Evolutionary conservation across 2,329 filamentous ascomycete species (phyloP).

Genomic region (Xylariaceae sp.): DNA sequence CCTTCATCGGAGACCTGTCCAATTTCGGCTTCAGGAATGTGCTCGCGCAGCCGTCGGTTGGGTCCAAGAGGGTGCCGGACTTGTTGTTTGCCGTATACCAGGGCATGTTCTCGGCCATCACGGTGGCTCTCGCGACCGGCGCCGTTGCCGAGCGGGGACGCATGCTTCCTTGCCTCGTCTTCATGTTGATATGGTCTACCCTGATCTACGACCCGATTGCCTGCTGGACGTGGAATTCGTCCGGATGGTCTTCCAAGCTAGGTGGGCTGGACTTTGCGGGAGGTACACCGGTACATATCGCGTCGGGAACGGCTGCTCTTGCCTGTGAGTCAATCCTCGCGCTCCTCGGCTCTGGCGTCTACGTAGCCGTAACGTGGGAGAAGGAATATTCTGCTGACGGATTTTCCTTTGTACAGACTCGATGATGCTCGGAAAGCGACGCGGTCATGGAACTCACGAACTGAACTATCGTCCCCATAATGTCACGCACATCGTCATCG

Average conservation of each 20-base stretch:
- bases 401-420: constrained; percentile 45
- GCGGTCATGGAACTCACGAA: constrained; percentile 79
- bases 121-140: constrained; percentile 76
- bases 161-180: constrained; percentile 82
- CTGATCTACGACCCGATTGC: constrained; percentile 89
- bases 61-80: constrained; percentile 68
- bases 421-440: constrained; percentile 81
- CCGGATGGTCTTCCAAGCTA: constrained; percentile 73
- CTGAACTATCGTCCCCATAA: constrained; percentile 91
- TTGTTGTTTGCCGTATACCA: constrained; percentile 81
- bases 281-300: constrained; percentile 84
- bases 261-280: constrained; percentile 85
- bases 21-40: constrained; percentile 79
- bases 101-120: constrained; percentile 84
- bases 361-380: not conserved
- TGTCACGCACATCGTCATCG: constrained; percentile 85
- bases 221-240: constrained; percentile 89
- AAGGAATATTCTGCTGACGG: constrained; percentile 15
- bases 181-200: constrained; percentile 91
- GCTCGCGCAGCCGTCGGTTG: constrained; percentile 69
- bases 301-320: constrained; percentile 75
- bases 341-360: not conserved
- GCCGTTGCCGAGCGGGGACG: constrained; percentile 82
- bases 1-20: constrained; percentile 69
- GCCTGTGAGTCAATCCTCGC: constrained; percentile 46